Evolutionary conservation across 2,329 filamentous ascomycete species (phyloP), one percentile per base, ranked within the genome.

Genomic region (Epichloe festucae): DNA sequence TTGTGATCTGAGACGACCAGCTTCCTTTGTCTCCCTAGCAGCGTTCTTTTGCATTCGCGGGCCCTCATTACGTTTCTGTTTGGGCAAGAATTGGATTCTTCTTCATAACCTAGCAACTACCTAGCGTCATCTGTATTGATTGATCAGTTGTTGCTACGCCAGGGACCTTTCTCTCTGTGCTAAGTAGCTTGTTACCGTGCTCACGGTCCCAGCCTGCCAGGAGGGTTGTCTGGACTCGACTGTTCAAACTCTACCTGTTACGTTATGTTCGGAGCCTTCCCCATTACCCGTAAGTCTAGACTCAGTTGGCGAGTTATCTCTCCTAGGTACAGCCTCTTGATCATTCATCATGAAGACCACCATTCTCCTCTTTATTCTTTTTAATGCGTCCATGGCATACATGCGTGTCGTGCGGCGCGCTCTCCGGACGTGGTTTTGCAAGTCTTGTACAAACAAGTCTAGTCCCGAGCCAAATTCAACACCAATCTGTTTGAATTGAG

Each of bases 221-320:
- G 40, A 36, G 48, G 40, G 8, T 14, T 38, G 34, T 42, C 10
- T 17, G 21, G 34, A 41, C 38, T 39, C 34, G n/a, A 19, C n/a
- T 17, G 10, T 10, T 41, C 35, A 40, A 21, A 43, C 34, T 15
- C 40, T 27, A 8, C 35, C 19, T 19, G 36, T 45, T 55, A 56
- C 59, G 61, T 53, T 58, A 74, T 74, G 71, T 74, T 74, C 59
- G 70, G 70, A 47, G 67, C 63, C 50, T 65, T 73, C 54, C 55
- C 67, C 49, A 63, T 65, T 53, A 62, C 70, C 57, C 61, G 70
- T 72, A 64, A 67, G 70, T 65, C 48, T 34, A 41, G 40, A 35
- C 52, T 51, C 27, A 42, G 34, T 27, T 7, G 27, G 10, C 51
- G 14, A 31, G 38, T 15, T 46, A 45, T 17, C 36, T 51, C 27